Percentiles rank a stretch among this genome's conserved stretches.
These are phyloP conservation scores for Rubroboletus pulcherrimus DNA, from an alignment of 768 basidiomycete genomes.

Conservation along the genomic window DNA sequence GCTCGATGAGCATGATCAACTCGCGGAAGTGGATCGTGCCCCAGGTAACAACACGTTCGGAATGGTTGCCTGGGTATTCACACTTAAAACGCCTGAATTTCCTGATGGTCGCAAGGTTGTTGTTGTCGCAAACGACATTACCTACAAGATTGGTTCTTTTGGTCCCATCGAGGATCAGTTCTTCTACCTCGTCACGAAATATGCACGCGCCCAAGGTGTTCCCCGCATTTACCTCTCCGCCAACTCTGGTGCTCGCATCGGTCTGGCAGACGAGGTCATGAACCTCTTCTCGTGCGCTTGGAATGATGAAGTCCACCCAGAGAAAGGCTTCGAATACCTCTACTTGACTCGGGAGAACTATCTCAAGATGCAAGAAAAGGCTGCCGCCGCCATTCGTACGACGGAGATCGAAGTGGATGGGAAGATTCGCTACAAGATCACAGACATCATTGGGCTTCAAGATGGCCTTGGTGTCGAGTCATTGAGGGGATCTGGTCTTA, in stretches of 20 bases:
- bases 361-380: constrained; percentile 86
- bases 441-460: constrained; percentile 94
- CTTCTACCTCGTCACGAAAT: constrained; percentile 93
- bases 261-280: constrained; percentile 89
- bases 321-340: constrained; percentile 94
- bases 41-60: constrained; percentile 94
- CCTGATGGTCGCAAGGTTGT: constrained; percentile 84
- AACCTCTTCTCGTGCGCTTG: constrained; percentile 88
- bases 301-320: constrained; percentile 76
- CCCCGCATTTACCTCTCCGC: constrained; percentile 98
- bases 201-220: constrained; percentile 82
- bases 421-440: constrained; percentile 90
- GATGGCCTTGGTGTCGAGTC: constrained; percentile 97
- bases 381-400: constrained; percentile 70
- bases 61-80: constrained; percentile 99
- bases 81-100: constrained; percentile 86
- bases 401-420: constrained; percentile 82
- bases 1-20: constrained; percentile 87
- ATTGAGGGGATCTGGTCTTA: constrained; percentile 92
- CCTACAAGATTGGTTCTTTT: constrained; percentile 97
- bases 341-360: constrained; percentile 93
- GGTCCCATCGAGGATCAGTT: constrained; percentile 94
- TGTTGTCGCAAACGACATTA: constrained; percentile 97
- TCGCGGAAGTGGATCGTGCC: constrained; percentile 86
- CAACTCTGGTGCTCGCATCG: constrained; percentile 97